phyloP scores from a whole-genome alignment of 306 rosid species.

The Cicer yamashitae region DNA sequence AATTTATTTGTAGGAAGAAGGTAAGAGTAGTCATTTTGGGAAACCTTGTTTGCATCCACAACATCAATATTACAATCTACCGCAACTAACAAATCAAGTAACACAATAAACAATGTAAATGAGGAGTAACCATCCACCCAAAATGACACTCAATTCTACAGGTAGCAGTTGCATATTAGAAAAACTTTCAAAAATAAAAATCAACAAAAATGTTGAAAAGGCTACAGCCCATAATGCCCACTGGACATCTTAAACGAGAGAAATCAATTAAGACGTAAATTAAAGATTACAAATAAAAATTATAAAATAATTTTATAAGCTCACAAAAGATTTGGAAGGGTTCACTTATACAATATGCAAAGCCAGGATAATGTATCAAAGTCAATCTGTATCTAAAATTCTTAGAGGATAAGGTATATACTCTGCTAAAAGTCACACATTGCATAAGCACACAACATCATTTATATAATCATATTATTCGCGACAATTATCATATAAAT shows the following conservation, averaged over 20 bases:
- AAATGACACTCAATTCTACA: constrained; percentile 34
- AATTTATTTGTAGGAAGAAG: too few relatives aligned
- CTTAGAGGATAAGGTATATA: constrained; percentile 17
- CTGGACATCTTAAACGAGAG: constrained; percentile 20
- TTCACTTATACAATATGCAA: neutral
- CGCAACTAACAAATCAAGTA: too few relatives aligned
- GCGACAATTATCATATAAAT: neutral
- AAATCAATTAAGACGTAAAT: constrained; percentile 18
- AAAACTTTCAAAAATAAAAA: constrained; percentile 34
- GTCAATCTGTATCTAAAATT: constrained; percentile 1
- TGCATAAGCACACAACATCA: constrained; percentile 27
- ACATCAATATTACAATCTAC: too few relatives aligned
- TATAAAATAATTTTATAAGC: neutral
- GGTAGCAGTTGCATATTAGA: constrained; percentile 33
- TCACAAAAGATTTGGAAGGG: constrained; percentile 6
- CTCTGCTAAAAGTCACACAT: constrained; percentile 25
- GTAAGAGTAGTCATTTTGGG: too few relatives aligned
- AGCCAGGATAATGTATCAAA: constrained; percentile 7
- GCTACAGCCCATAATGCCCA: constrained; percentile 19
- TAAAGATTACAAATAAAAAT: neutral
- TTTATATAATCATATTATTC: constrained; percentile 28
- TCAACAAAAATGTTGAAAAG: constrained; percentile 6
- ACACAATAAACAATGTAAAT: too few relatives aligned
- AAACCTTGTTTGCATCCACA: too few relatives aligned
- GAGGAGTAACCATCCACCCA: neutral